Evolutionary conservation across 208 protist genomes (phyloP), one percentile per base, ranked within the genome.

Genomic region (Trypanosomatidae sp.): DNA sequence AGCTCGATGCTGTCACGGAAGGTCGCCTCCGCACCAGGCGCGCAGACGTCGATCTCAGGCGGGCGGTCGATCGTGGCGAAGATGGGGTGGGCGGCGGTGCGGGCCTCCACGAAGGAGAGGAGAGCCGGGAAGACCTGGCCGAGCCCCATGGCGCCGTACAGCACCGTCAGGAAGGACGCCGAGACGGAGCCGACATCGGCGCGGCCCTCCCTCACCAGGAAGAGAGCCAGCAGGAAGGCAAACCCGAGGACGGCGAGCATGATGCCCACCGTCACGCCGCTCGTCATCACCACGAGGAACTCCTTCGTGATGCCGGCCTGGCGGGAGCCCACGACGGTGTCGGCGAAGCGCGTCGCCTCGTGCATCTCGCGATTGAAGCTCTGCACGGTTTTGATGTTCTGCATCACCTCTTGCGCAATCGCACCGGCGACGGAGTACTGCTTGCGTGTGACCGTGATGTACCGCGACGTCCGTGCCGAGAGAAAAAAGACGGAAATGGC

Each of bases 361-460:
- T 83, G 73, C 25, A 78, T 71, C 64, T 96, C 87, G 22, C 79
- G 66, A 47, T 83, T 85, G 70, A 97, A 97, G 28, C 73, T 79
- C 66, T 92, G 86, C 46, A 97, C 93, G 0, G 91, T 97, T 39
- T 87, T 82, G 69, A 97, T 88, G 66, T 90, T 91, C 44, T 89
- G 76, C 72, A 97, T 91, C 58, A 92, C 89, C 62, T 97, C 90
- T 25, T 91, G 91, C 22, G 93, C 91, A 46, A 97, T 86, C 43
- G 87, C 82, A 30, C 91, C 89, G 0, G 93, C 93, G 19, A 67
- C 72, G 13, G 91, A 69, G 79, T 92, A 97, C 56, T 94, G 83
- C 55, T 90, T 85, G 50, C 92, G 92, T 22, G 88, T 79, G 19
- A 70, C 60, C 13, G 73, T 70, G 25, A 88, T 72, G 62, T 87